Base-by-base conservation (phyloP, 768 basidiomycete species). In the Cystobasidium onofrii region DNA sequence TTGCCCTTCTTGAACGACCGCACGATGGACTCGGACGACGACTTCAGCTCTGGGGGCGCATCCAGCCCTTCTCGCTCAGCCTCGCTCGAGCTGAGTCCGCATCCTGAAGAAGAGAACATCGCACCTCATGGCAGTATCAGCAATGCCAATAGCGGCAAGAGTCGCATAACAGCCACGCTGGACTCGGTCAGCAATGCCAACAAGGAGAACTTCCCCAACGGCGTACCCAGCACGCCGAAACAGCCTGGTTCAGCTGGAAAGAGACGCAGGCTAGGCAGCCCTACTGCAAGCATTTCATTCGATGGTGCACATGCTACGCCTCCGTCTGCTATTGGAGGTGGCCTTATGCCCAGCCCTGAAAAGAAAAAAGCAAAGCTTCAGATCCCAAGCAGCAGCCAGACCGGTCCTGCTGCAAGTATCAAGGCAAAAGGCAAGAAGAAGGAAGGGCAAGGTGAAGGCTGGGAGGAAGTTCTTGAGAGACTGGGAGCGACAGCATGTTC, bases 261-360 rank as follows among this genome's bases (percentile, higher is more conserved):
- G 41, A n/a, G 69, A 60, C 69, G 69, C 15, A 55, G 55, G 39
- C 55, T 71, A 20, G 69, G 52, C 7, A 71, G 69, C 36, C 69
- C 69, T 1, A 55, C 50, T 33, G 54, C 69, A 33, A 71, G 69
- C 55, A 71, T 71, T 25, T 71, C 69, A 34, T 71, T 60, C 41
- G 69, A 71, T 71, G 69, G 69, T 29, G 69, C 69, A 10, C 69
- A 71, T 71, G 69, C 69, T 36, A 71, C 69, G 18, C 69, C 69
- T 20, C 69, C 69, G 9, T 55, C 50, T 27, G 69, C 69, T 23
- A 71, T 71, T 27, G 69, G 69, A 60, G 69, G 69, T n/a, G 69
- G 69, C 2, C 55, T 71, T 23, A 71, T 71, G 69, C 69, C 69
- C 25, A 71, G 69, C 39, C 55, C 69, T 33, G 55, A 55, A 20